phyloP scores from a whole-genome alignment of 2,329 filamentous ascomycete genomes.

The Aspergillus alliaceus region DNA sequence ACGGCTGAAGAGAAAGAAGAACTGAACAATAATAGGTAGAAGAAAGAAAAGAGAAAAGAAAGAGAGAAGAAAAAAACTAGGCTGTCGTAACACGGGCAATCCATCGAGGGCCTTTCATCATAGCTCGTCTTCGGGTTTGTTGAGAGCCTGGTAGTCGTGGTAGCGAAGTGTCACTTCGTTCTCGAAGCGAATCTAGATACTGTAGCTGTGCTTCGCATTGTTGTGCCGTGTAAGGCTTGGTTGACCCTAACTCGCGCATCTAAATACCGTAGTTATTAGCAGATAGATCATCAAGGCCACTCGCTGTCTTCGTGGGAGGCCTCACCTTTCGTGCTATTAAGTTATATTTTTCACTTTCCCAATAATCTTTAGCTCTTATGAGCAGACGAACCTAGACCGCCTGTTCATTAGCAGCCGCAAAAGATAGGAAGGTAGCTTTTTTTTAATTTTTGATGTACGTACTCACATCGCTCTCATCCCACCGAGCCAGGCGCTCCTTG shows the following conservation, averaged over 20 bases:
- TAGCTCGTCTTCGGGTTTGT: slow-evolving; percentile 17
- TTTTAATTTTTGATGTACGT: slow-evolving; percentile 36
- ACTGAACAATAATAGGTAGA: slow-evolving; percentile 2
- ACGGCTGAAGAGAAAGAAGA: no score
- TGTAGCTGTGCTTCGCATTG: slow-evolving; percentile 38
- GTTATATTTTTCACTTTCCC: slow-evolving; percentile 40
- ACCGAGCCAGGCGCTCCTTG: slow-evolving; percentile 34
- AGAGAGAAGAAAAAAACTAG: not conserved
- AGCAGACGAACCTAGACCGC: slow-evolving; percentile 34
- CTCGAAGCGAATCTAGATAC: slow-evolving; percentile 23
- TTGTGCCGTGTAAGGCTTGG: slow-evolving; percentile 33
- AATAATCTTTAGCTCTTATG: slow-evolving; percentile 36
- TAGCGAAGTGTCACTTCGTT: slow-evolving; percentile 16
- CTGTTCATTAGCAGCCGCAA: slow-evolving; percentile 12
- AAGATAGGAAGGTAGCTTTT: not conserved
- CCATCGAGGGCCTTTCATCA: slow-evolving; percentile 6
- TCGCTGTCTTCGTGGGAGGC: not conserved
- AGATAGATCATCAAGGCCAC: not conserved
- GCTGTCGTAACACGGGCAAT: not conserved
- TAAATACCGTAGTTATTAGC: slow-evolving; percentile 4
- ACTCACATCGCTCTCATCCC: slow-evolving; percentile 48
- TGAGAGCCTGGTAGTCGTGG: slow-evolving; percentile 25
- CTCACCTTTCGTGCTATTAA: slow-evolving; percentile 41
- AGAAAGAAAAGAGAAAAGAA: not conserved
- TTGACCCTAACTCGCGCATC: slow-evolving; percentile 37